Base-by-base conservation (phyloP, 768 basidiomycete species). In the Kondoa malvinella region DNA sequence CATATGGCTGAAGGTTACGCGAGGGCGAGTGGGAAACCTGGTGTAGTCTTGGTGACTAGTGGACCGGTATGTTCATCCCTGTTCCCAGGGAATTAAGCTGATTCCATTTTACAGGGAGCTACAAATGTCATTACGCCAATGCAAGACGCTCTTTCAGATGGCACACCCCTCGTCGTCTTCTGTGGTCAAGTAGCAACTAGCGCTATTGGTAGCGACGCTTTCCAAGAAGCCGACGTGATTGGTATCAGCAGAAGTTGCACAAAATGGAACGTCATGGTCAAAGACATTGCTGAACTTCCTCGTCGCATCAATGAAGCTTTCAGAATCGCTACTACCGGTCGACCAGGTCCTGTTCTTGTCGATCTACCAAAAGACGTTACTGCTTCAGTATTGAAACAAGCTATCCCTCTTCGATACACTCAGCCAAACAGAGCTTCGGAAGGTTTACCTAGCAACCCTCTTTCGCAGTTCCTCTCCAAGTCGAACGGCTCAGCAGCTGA, bases 241-340 rank as follows among this genome's bases (percentile, higher is more conserved):
- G 95, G 95, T 62, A 99, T 97, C 77, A 95, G 92, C 32, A 82
- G 94, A 64, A 86, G 86, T 73, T 99, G 95, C 80, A 97, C 95
- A 29, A 99, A 97, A 77, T 97, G 95, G 95, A 97, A 99, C 76
- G 94, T 99, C 69, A 94, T 97, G 92, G 89, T 97, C 64, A 97
- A 96, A 78, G 92, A 92, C 75, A 89, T 97, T 69, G 78, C 88
- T 15, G 95, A 97, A 78, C 82, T 97, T 1, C 95, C 95, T 16
- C 81, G 94, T 57, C 83, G 95, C 68, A 94, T 97, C 76, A 97
- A 96, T 76, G 95, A 99, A 77, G 95, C 95, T 0, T 97, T 99
- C 84, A 95, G 96, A 78, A 97, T 99, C 71, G 95, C 95, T 16
- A 92, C 90, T 0, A 89, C 91, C 4, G 95, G 95, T 0, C 85